Evolutionary conservation across 768 basidiomycete species (phyloP), one percentile per base, ranked within the genome.

Genomic region (Termitomyces sp.): DNA sequence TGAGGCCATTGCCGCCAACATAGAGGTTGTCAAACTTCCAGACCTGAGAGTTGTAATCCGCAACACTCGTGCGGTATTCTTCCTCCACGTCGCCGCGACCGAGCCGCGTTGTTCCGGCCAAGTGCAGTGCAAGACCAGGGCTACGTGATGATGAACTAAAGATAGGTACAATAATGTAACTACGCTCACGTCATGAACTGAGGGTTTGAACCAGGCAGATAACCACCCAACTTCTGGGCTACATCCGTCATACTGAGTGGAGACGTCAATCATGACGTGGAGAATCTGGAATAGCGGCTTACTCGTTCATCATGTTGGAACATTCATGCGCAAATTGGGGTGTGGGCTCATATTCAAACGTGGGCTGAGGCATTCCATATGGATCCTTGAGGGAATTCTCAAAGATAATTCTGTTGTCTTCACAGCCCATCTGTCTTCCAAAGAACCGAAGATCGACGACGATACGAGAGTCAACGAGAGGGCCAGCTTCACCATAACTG

Each of bases 401-500:
- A 5, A 55, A 55, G n/a, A 55, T 55, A 0, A 55, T 42, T 17
- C 40, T 42, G 17, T 55, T 55, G 2, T 32, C 17, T 17, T 5
- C 4, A 55, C 11, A 15, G 2, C 54, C 54, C 1, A n/a, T 10
- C 54, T 55, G 54, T 29, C 54, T 55, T 31, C 54, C 54, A 5
- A 55, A 55, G 40, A 42, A 55, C 31, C 54, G 40, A 31, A 55
- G 54, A 55, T 55, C 75, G 45, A 75, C 74, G 48, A 74, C 69
- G n/a, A 72, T 56, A 4, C 75, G 70, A 4, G 69, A 55, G 56
- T 76, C 74, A 8, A 71, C 69, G 8, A 43, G 56, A 7, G 67
- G 66, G 2, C 70, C 74, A 31, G 69, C 67, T 5, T 68, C 74
- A 51, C 75, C 75, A 61, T 76, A 76, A 46, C 63, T 63, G 63